Conservation (phyloP, 306 rosid species). For the Oxytropis ochrocephala region DNA sequence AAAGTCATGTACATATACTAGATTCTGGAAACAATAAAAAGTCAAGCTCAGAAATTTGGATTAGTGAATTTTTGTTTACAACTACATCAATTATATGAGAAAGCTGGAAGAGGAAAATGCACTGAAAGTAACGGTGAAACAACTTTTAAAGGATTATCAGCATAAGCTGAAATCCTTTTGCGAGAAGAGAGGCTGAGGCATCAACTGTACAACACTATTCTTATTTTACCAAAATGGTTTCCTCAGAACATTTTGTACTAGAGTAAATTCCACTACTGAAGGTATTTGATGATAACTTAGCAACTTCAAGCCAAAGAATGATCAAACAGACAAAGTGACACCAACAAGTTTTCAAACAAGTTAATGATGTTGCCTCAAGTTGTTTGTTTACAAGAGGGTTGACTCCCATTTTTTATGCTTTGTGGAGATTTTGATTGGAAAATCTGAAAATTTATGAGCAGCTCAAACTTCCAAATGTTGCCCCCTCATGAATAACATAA, state of each 20-base stretch:
- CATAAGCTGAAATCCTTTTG: not conserved
- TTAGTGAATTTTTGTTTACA: conserved; percentile 20
- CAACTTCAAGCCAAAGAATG: conserved; percentile 13
- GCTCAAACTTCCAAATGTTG: conserved; percentile 6
- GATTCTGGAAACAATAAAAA: conserved; percentile 12
- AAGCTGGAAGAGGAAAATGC: conserved; percentile 27
- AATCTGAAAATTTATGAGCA: conserved; percentile 21
- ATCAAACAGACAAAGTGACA: conserved; percentile 18
- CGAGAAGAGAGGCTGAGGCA: not conserved
- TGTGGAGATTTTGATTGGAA: conserved; percentile 22
- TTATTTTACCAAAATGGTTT: not conserved
- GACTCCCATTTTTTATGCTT: conserved; percentile 27
- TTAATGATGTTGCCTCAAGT: conserved; percentile 28
- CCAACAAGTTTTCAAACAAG: not conserved
- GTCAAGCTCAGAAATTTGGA: not conserved
- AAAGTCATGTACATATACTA: conserved; percentile 26
- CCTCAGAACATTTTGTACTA: not conserved
- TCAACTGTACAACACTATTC: not conserved
- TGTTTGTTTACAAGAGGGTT: conserved; percentile 26
- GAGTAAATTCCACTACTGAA: conserved; percentile 5
- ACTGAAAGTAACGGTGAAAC: not conserved
- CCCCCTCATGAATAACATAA: not conserved
- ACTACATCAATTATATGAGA: conserved; percentile 26
- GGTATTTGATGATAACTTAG: not conserved
- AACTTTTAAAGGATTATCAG: conserved; percentile 19